Percentiles rank a stretch among this genome's conserved stretches.
These are phyloP conservation scores for Croton setiger DNA, from an alignment of 441 rosid species.

Conservation along the genomic window DNA sequence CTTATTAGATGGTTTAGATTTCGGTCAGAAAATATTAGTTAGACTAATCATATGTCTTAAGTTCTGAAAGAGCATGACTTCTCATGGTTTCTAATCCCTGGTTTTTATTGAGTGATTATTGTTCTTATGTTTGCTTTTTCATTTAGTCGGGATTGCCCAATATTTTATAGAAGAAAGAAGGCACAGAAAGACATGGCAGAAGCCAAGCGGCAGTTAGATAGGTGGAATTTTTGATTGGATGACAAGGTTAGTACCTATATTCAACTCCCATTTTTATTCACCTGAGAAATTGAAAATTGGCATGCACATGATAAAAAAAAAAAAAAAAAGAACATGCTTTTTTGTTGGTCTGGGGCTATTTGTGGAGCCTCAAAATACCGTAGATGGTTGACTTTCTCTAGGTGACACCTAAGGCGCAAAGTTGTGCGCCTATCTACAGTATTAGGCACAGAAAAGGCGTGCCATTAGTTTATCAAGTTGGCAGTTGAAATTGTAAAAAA, in stretches of 20 bases:
- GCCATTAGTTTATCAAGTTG: too few species aligned
- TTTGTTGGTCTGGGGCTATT: too few species aligned
- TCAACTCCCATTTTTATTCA: not conserved
- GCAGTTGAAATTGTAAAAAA: too few species aligned
- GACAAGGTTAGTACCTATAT: conserved; percentile 5
- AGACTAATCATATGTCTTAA: not conserved
- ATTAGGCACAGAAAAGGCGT: too few species aligned
- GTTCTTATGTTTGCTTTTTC: conserved; percentile 6
- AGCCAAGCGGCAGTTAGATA: conserved; percentile 71
- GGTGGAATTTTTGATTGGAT: conserved; percentile 63
- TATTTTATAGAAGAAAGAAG: conserved; percentile 96
- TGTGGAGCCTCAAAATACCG: too few species aligned
- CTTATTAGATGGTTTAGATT: not conserved
- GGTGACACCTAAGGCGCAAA: too few species aligned
- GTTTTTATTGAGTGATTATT: not conserved
- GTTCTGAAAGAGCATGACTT: not conserved
- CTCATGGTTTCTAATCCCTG: not conserved
- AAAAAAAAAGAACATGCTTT: too few species aligned
- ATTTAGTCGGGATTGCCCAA: conserved; percentile 95
- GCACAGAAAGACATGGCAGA: conserved; percentile 95
- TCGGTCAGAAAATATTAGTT: not conserved
- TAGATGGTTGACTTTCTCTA: too few species aligned
- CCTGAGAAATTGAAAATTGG: not conserved
- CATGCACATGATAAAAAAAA: too few species aligned
- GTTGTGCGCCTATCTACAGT: too few species aligned